Evolutionary conservation across 2,329 filamentous ascomycete genomes (phyloP), one percentile per base, ranked within the genome.

Genomic region (Microcyclospora tardicrescens): DNA sequence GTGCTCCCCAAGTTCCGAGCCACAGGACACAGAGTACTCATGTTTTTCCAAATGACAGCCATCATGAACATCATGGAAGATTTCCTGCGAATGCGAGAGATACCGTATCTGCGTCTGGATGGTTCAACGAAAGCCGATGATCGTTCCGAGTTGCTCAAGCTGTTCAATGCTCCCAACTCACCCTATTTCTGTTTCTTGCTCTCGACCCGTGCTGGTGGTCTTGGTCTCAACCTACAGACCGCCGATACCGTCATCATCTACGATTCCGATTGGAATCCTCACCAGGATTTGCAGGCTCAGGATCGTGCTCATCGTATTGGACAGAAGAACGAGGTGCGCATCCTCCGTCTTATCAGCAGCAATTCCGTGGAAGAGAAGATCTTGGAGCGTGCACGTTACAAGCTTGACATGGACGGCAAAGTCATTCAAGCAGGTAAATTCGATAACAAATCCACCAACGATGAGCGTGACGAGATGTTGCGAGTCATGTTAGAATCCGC

Each of bases 1-100:
- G 72, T 98, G 44, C 62, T 98, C 46, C 91, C 91, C 34, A 98
- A 98, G 64, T 96, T 98, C 62, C 76, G 84, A 51, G 79, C 74
- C 2, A 87, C 84, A 1, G 85, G 85, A 12, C 91, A 98, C 75
- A 82, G 91, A 62, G 86, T 96, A 19, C 71, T 98, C 60, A 96
- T 98, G 83, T 98, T 98, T 74, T 98, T 98, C 72, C 91, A 98
- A 61, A 98, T 98, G 91, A 98, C 91, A 3, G 87, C 93, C 45
- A 98, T 98, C 59, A 98, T 98, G 91, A 94, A 98, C 64, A 98
- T 98, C 56, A 96, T 98, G 91, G 91, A 98, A 54, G 91, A 98
- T 60, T 98, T 93, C 60, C 65, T 98, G 45, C 81, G 89, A 3
- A 81, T 85, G 55, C 76, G 84, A 47, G 81, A 80, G 34, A 71